phyloP scores from a whole-genome alignment of 495 filamentous ascomycete species.

The Penicillium parvum region DNA sequence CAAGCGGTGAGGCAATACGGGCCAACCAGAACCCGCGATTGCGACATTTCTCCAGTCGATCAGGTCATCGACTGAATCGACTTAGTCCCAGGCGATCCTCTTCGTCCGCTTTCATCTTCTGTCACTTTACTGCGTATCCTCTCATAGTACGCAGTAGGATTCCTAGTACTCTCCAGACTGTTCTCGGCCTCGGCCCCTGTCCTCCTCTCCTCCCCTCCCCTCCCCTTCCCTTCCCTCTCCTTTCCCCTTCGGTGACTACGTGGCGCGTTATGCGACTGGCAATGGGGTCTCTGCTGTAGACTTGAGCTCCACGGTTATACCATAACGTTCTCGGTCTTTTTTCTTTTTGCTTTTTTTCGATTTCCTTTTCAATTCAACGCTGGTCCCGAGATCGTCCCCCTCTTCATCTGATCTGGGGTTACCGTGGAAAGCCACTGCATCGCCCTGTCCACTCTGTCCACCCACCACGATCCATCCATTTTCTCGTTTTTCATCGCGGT shows the following conservation, averaged over 20 bases:
- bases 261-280: slow-evolving; percentile 31
- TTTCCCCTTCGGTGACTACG: slow-evolving; percentile 21
- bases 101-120: too few species aligned
- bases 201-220: slow-evolving; percentile 2
- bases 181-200: too few species aligned
- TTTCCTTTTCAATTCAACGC: slow-evolving; percentile 6
- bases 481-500: neutral
- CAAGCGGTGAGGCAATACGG: slow-evolving; percentile 23
- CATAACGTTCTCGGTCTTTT: slow-evolving; percentile 1
- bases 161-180: too few species aligned
- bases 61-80: slow-evolving; percentile 37
- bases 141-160: too few species aligned
- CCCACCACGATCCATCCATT: neutral
- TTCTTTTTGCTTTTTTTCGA: slow-evolving; percentile 14
- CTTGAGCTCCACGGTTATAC: too few species aligned
- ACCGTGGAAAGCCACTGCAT: slow-evolving; percentile 5
- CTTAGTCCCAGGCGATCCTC: slow-evolving; percentile 14
- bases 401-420: slow-evolving; percentile 28
- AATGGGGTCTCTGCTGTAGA: too few species aligned
- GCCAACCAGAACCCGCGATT: slow-evolving; percentile 37
- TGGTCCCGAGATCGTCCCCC: neutral
- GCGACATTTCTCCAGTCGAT: slow-evolving; percentile 52
- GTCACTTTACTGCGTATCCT: too few species aligned
- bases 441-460: too few species aligned
- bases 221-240: slow-evolving; percentile 5